Evolutionary conservation across 2,329 filamentous ascomycete genomes (phyloP).

Genomic region (Neophaeococcomyces mojaviensis): DNA sequence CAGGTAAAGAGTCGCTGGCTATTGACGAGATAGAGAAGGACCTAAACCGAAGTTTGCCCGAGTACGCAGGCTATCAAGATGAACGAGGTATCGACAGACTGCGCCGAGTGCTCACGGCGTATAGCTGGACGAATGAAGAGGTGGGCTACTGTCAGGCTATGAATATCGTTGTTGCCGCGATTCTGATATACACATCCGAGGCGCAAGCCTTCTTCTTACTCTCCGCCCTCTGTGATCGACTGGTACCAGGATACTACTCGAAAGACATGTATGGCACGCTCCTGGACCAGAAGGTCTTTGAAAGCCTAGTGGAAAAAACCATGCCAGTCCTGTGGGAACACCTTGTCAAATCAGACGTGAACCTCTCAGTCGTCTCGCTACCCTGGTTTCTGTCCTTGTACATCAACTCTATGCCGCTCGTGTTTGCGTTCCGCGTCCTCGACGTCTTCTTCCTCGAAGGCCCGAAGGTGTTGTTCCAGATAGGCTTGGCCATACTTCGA

Average conservation of each 20-base stretch:
- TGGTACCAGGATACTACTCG: constrained; percentile 95
- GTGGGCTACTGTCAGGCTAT: constrained; percentile 99
- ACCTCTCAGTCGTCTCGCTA: constrained; percentile 91
- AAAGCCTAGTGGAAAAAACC: constrained; percentile 94
- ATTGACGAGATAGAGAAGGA: constrained; percentile 99
- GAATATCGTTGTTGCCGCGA: constrained; percentile 98
- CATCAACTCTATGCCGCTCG: constrained; percentile 98
- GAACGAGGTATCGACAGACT: constrained; percentile 89
- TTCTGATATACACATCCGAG: constrained; percentile 98
- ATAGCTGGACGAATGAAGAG: constrained; percentile 93
- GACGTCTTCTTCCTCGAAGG: constrained; percentile 98
- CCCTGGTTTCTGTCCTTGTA: constrained; percentile 98
- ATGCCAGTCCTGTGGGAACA: constrained; percentile 99
- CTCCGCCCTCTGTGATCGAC: constrained; percentile 80
- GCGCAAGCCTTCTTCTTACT: constrained; percentile 90
- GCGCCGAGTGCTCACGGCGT: constrained; percentile 85
- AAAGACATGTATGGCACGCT: constrained; percentile 98
- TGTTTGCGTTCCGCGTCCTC: constrained; percentile 92
- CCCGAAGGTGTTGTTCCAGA: constrained; percentile 93
- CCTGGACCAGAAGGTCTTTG: constrained; percentile 93
- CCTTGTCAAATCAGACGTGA: constrained; percentile 91
- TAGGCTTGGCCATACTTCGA: constrained; percentile 89
- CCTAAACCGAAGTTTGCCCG: constrained; percentile 87
- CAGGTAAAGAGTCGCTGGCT: constrained; percentile 80
- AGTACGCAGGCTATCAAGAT: constrained; percentile 95